Evolutionary conservation across 192 early-diverging fungal species (phyloP), one percentile per base, ranked within the genome.

Genomic region (Coemansia nantahalensis): DNA sequence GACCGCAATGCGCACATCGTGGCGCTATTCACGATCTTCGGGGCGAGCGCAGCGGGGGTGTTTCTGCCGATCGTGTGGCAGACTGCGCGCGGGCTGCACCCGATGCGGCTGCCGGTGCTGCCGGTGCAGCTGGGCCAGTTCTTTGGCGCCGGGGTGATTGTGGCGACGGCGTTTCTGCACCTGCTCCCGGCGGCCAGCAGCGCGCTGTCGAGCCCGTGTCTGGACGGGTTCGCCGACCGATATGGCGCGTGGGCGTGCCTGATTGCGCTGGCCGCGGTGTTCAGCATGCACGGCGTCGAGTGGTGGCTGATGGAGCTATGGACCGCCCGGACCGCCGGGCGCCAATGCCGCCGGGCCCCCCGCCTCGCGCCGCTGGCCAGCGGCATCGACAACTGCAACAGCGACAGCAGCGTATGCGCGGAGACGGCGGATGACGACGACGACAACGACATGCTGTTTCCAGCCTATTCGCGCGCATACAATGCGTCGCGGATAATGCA

Each of bases 151-250:
- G 88, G 88, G 8, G 78, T 90, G 7, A 85, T 90, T 34, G 45
- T 88, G 8, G 79, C 88, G 0, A 90, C 88, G 5, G 82, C 81
- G 1, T 81, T 90, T 30, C 84, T 90, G 39, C 88, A 90, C 55
- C 77, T 89, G 81, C 57, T 89, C 0, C 84, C 85, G 0, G 55
- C 76, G 9, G 85, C 85, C 26, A 56, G 80, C 24, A 38, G 41
- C 1, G 65, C 71, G 11, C 78, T 89, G 18, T 62, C 72, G 3
- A 73, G 68, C 22, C 66, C 77, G 13, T 83, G 87, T 56, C 54
- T 81, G 18, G 65, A 50, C 0, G 37, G 47, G 14, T 86, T 81
- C 44, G 47, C 64, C 12, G 69, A 74, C 17, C 34, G 33, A 28
- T 80, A 77, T 45, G 55, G 59, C 23, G 79, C 71, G 17, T 82